Evolutionary conservation across 495 filamentous ascomycete species (phyloP).

Genomic region (Xylona heveae): DNA sequence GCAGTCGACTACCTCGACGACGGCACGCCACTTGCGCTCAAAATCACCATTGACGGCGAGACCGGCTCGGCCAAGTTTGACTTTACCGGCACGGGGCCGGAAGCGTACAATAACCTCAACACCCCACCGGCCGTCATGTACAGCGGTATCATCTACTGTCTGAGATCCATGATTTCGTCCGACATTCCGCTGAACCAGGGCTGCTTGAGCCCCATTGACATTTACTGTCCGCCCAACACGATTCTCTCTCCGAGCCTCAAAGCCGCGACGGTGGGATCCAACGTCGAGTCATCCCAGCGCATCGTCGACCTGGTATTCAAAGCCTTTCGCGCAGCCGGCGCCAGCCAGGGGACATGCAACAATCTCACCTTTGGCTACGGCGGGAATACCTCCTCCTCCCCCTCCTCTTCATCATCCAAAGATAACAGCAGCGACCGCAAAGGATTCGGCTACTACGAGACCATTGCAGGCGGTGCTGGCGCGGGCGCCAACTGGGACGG

Average conservation of each 20-base stretch:
- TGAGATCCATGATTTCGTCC: slow-evolving; percentile 10
- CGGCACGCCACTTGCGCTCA: slow-evolving; percentile 14
- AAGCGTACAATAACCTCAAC: slow-evolving; percentile 12
- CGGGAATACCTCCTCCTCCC: too few relatives aligned
- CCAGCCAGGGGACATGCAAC: slow-evolving; percentile 12
- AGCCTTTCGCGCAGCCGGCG: slow-evolving; percentile 12
- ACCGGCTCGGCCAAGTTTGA: slow-evolving; percentile 14
- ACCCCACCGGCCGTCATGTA: slow-evolving; percentile 10
- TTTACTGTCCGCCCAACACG: slow-evolving; percentile 9
- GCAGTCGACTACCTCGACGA: slow-evolving; percentile 16
- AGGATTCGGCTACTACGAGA: not conserved
- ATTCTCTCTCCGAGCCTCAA: slow-evolving; percentile 11
- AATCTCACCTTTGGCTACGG: slow-evolving; percentile 12
- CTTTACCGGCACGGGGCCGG: slow-evolving; percentile 15
- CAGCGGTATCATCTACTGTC: slow-evolving; percentile 10
- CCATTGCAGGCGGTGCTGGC: not conserved
- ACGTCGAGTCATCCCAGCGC: slow-evolving; percentile 11
- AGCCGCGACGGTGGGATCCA: slow-evolving; percentile 9
- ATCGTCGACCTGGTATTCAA: slow-evolving; percentile 11
- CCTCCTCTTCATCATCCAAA: too few relatives aligned
- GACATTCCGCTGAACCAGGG: slow-evolving; percentile 14
- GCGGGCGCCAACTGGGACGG: not conserved
- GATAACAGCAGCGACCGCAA: not conserved
- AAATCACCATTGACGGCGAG: slow-evolving; percentile 12
- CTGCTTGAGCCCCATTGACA: slow-evolving; percentile 9